Evolutionary conservation across 2,329 filamentous ascomycete genomes (phyloP).

Genomic region (Sporothrix variecibatus): DNA sequence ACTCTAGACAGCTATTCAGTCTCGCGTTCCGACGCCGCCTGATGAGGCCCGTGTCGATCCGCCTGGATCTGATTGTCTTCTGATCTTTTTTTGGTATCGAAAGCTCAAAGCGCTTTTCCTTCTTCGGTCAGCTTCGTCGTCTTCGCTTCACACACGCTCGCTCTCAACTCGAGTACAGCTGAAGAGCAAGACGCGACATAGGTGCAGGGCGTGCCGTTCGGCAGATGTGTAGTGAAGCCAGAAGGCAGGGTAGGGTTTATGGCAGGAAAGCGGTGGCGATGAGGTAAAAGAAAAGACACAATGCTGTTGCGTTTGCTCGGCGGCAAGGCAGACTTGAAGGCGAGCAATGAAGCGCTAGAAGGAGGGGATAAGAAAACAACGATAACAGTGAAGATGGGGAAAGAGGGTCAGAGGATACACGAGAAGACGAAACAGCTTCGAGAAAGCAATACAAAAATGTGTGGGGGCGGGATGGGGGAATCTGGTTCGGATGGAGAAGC

Average conservation of each 20-base stretch:
- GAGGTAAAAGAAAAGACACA: not conserved
- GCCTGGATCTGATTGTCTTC: not conserved
- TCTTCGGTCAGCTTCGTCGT: not conserved
- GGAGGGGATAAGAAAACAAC: conserved; percentile 6
- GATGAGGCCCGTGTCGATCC: conserved; percentile 2
- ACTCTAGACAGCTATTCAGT: not conserved
- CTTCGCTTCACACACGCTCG: conserved; percentile 16
- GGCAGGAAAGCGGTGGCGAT: not conserved
- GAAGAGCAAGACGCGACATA: conserved; percentile 13
- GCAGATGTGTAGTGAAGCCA: not conserved
- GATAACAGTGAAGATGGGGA: not conserved
- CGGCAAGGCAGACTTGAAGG: conserved; percentile 21
- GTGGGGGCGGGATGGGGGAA: not conserved
- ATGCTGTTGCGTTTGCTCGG: not conserved
- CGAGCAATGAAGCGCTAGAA: conserved; percentile 19
- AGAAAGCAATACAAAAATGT: conserved; percentile 10
- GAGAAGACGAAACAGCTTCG: not conserved
- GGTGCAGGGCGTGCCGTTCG: not conserved
- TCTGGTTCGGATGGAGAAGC: not conserved
- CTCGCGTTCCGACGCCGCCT: not conserved
- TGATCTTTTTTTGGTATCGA: not conserved
- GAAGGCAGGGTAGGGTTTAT: not conserved
- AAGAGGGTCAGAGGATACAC: conserved; percentile 8
- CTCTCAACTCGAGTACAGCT: conserved; percentile 19
- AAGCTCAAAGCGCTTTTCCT: not conserved